Evolutionary conservation across 768 basidiomycete species (phyloP).

Genomic region (Kwoniella dejecticola): DNA sequence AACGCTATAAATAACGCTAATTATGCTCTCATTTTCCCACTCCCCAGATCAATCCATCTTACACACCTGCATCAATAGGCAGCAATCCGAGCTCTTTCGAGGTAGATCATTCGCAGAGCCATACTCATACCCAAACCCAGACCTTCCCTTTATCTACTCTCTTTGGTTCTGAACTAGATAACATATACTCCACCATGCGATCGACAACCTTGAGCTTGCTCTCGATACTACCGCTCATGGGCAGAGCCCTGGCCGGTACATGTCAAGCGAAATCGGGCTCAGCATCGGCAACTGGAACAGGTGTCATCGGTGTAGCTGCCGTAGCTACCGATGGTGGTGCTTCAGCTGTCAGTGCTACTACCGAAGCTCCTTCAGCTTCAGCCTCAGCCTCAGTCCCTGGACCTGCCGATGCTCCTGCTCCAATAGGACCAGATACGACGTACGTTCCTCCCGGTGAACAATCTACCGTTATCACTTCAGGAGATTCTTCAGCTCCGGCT

Average conservation of each 20-base stretch:
- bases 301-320: not conserved
- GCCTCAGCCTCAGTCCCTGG: not conserved
- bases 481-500: not conserved
- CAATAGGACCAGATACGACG: no score
- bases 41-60: no score
- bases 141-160: no score
- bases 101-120: no score
- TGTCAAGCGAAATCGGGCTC: not conserved
- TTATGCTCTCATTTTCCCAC: no score
- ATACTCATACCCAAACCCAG: no score
- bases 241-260: not conserved
- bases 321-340: constrained; percentile 4
- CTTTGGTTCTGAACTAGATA: not conserved
- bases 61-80: no score
- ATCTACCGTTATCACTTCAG: not conserved
- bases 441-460: no score
- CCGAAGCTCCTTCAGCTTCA: not conserved
- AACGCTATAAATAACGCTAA: no score
- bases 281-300: not conserved
- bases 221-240: not conserved
- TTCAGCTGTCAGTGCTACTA: not conserved
- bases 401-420: no score
- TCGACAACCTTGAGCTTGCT: not conserved
- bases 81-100: no score
- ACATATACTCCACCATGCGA: not conserved